These are phyloP conservation scores for Aspergillus aculeatus DNA, from an alignment of 2,329 filamentous ascomycete genomes.

Conservation along the genomic window DNA sequence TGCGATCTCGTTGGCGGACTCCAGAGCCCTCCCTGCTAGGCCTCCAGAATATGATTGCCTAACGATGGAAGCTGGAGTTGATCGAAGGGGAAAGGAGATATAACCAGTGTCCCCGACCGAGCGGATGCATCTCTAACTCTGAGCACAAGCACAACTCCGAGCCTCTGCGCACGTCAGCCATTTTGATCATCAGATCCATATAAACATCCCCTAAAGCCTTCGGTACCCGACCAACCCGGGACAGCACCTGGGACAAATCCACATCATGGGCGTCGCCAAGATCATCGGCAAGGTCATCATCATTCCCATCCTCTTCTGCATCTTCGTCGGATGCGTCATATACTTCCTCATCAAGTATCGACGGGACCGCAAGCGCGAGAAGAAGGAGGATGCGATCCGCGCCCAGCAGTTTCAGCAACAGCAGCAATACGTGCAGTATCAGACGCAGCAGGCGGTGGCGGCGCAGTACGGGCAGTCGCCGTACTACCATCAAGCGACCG, in stretches of 20 bases:
- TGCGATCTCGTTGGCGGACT: background rate
- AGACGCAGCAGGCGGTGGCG: background rate
- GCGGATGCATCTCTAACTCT: background rate
- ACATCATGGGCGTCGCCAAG: background rate
- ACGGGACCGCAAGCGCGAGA: background rate
- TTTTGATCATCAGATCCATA: background rate
- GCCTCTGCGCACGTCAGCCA: no score
- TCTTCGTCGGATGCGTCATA: background rate
- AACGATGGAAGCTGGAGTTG: background rate
- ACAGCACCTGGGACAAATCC: background rate
- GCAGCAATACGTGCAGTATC: background rate
- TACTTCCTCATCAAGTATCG: background rate
- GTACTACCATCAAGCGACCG: background rate
- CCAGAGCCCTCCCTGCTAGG: background rate
- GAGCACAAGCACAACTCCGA: background rate
- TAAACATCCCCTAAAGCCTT: no score
- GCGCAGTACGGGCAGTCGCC: background rate
- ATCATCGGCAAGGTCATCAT: constrained; percentile 6
- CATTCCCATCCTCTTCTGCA: constrained; percentile 2
- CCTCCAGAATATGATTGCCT: background rate
- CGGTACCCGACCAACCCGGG: no score
- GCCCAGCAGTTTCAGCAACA: constrained; percentile 1
- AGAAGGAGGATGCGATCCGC: background rate
- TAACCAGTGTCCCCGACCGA: background rate
- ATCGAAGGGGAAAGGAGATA: background rate